Base-by-base conservation (phyloP, 352 stramenopile genomes). In the Phytophthora hibernalis region DNA sequence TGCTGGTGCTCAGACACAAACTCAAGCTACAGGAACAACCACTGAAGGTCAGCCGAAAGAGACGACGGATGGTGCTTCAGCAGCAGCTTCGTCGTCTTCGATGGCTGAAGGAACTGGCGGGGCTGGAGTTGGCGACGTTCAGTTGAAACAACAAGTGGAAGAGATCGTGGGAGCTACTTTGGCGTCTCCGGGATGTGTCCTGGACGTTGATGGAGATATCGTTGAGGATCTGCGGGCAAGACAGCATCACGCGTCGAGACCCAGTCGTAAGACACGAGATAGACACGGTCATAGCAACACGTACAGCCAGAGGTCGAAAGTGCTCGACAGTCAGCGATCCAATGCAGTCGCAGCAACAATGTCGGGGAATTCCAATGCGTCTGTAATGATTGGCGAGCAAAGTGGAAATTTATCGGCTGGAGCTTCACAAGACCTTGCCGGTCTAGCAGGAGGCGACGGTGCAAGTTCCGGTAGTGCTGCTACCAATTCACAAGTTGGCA, bases 131-230 rank as follows among this genome's bases (percentile, higher is more conserved):
- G 77, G 71, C 0, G 85, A 93, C n/a, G 59, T 69, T 15, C 68
- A 90, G 33, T 74, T 94, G 1, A 83, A 90, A 65, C 73, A 82
- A 38, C 79, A 93, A 68, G 80, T 95, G 3, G 70, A 90, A n/a
- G 85, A 95, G 53, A 93, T 96, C 18, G 81, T 95, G 4, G 82
- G 80, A 1, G 86, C 83, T 1, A 91, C 79, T 2, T 69, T 94
- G 21, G 81, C 83, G 0, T 92, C 87, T n/a, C 82, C 86, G 1
- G 90, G 88, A 0, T 96, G 86, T 50, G 61, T 96, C 0, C 62
- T 97, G 3, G 86, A 95, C 31, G 76, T 93, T 10, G 86, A 92
- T 40, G 87, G 86, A 0, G 86, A 94, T 51, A 90, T 94, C 21
- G 73, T 94, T 21, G 77, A 83, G n/a, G 86, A 92, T 47, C 61